Conservation (phyloP, 1,284 basidiomycete species). For the Pseudozyma pruni region DNA sequence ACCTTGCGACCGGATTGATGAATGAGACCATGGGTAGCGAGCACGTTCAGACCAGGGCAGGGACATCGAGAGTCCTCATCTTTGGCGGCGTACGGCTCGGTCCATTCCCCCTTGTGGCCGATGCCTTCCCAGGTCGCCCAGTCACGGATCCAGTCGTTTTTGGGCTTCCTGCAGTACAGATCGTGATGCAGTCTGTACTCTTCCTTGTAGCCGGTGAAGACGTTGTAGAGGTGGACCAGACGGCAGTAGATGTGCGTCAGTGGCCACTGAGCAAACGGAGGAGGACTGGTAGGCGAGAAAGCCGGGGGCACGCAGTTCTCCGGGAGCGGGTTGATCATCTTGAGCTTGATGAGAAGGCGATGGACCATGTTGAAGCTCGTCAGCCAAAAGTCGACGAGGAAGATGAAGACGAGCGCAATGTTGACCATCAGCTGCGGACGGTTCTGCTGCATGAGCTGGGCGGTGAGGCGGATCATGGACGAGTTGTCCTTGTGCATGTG, state of each 20-base stretch:
- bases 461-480: constrained; percentile 30
- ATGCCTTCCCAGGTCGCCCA: constrained; percentile 47
- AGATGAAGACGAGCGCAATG: constrained; percentile 32
- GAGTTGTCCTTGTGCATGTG: constrained; percentile 27
- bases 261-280: constrained; percentile 35
- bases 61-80: constrained; percentile 34
- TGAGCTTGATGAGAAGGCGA: constrained; percentile 27
- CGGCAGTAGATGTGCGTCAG: constrained; percentile 44
- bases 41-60: constrained; percentile 45
- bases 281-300: constrained; percentile 39
- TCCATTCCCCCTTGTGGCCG: constrained; percentile 39
- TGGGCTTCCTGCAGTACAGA: constrained; percentile 24
- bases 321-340: constrained; percentile 17
- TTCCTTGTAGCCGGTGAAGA: constrained; percentile 24
- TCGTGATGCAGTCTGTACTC: constrained; percentile 30
- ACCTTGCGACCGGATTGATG: constrained; percentile 24
- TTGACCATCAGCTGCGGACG: constrained; percentile 27
- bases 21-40: constrained; percentile 37
- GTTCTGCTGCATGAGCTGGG: constrained; percentile 39
- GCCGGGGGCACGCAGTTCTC: constrained; percentile 33
- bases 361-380: constrained; percentile 32
- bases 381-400: constrained; percentile 25
- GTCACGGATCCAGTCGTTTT: constrained; percentile 45
- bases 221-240: constrained; percentile 30
- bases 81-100: constrained; percentile 19